A percentile compares a stretch with the other conserved stretches of the same genome.
phyloP scores from a whole-genome alignment of 2,329 filamentous ascomycete genomes.

The Talaromyces funiculosus region DNA sequence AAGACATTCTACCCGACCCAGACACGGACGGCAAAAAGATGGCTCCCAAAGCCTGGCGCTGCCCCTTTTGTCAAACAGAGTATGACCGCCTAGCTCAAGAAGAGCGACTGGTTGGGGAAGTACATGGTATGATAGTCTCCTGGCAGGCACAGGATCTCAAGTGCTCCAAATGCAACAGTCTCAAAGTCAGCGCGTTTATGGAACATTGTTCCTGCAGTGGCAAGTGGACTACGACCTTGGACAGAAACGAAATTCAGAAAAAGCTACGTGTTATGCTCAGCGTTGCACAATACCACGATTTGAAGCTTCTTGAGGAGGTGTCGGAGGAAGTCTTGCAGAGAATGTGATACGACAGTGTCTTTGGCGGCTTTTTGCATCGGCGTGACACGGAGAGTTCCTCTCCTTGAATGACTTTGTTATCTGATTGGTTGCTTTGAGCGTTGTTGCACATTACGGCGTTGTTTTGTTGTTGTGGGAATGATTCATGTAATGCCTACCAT shows the following conservation, averaged over 20 bases:
- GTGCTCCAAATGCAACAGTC: constrained; percentile 62
- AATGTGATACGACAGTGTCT: constrained; percentile 25
- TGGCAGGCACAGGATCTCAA: constrained; percentile 90
- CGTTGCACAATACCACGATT: constrained; percentile 71
- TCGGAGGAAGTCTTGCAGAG: constrained; percentile 57
- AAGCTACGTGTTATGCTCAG: constrained; percentile 64
- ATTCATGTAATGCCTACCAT: constrained; percentile 1
- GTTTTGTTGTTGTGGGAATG: background rate
- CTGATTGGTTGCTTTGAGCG: background rate
- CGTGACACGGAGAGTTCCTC: background rate
- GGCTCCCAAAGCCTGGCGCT: constrained; percentile 59
- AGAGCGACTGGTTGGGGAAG: constrained; percentile 69
- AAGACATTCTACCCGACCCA: constrained; percentile 62
- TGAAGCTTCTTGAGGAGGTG: constrained; percentile 74
- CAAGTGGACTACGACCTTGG: constrained; percentile 69
- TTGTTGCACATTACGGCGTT: background rate
- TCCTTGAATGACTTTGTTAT: background rate
- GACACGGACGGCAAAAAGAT: constrained; percentile 25
- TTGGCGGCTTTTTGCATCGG: background rate
- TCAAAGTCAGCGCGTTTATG: constrained; percentile 88
- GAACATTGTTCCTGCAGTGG: constrained; percentile 94
- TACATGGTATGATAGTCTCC: constrained; percentile 67
- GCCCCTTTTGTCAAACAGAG: constrained; percentile 66
- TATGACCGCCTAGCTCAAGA: constrained; percentile 78
- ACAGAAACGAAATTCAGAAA: constrained; percentile 59